Evolutionary conservation across 2,329 filamentous ascomycete genomes (phyloP).

Genomic region (Aspergillus unguis): DNA sequence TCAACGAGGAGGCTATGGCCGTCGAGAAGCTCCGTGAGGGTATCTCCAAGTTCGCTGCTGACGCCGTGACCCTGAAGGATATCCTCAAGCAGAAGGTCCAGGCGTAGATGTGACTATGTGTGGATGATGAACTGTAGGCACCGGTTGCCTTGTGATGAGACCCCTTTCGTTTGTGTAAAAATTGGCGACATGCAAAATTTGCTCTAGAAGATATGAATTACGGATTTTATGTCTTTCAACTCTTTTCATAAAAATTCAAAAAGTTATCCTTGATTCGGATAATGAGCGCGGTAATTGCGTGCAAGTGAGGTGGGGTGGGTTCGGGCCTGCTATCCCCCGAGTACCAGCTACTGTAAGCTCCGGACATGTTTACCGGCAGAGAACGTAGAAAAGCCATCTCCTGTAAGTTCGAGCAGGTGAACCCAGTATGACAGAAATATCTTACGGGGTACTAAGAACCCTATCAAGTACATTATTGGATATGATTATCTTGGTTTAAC

Average conservation of each 20-base stretch:
- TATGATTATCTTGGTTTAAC: too few species aligned
- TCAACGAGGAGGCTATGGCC: slow-evolving; percentile 99
- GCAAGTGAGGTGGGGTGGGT: background rate
- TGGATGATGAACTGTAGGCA: slow-evolving; percentile 5
- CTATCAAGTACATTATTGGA: too few species aligned
- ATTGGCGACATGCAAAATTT: slow-evolving; percentile 23
- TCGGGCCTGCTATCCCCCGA: background rate
- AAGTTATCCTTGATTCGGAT: background rate
- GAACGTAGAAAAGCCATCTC: too few species aligned
- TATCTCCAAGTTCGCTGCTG: slow-evolving; percentile 98
- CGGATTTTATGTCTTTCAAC: slow-evolving; percentile 10
- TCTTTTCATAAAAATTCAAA: background rate
- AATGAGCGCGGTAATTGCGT: slow-evolving; percentile 2
- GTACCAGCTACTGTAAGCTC: background rate
- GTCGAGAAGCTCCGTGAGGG: slow-evolving; percentile 99
- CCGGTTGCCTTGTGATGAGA: slow-evolving; percentile 9
- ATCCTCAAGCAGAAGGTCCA: slow-evolving; percentile 85
- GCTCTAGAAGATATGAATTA: slow-evolving; percentile 25
- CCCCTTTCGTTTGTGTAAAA: slow-evolving; percentile 20
- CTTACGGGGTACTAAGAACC: too few species aligned
- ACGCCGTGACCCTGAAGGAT: slow-evolving; percentile 88
- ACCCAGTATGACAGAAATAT: too few species aligned
- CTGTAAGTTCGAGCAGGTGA: too few species aligned
- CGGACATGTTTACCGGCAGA: background rate
- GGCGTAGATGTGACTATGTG: slow-evolving; percentile 28